Evolutionary conservation across 106 monocot genomes (phyloP), one percentile per base, ranked within the genome.

Genomic region (Amphibolis antarctica): DNA sequence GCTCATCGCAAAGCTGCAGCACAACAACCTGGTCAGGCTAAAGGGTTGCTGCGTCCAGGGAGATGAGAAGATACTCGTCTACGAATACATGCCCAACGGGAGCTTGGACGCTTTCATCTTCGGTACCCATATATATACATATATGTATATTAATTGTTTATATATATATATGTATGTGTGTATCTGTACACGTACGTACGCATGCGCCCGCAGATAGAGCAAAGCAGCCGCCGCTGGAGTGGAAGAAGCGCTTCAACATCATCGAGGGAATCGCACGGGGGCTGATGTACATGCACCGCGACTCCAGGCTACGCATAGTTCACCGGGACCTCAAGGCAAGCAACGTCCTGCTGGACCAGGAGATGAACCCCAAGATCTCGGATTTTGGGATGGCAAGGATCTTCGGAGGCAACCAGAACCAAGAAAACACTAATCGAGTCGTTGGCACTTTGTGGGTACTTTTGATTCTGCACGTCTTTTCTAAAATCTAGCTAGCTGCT

Each of bases 281-380:
- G 14, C 52, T 66, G 11, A 31, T 66, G 19, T 66, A 66, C 24
- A 21, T 66, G 30, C 66, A 66, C 15, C 53, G 22, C 1, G 66
- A 66, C 31, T 66, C 66, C 1, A 53, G 66, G 31, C 27, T 42
- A 10, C 28, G 52, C 4, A 54, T 66, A n/a, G 36, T 66, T 42
- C 66, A 66, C 42, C 30, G 66, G 26, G 66, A 66, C 22, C 28
- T 66, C 15, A 66, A 66, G 31, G 54, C 66, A 53, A 54, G 53
- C 42, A 66, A 66, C 14, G 42, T 66, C 42, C 49, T 66, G 23
- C 49, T 66, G 10, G 66, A 66, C 21, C 21, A 66, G 20, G 42
- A 66, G 54, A 66, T 66, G 66, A 66, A 66, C 30, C 66, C 66
- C n/a, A 66, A 54, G 17, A 66, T 66, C 36, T 66, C 66, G 2